Conservation (phyloP, 495 filamentous ascomycete genomes). For the Lentithecium fluviatile region DNA sequence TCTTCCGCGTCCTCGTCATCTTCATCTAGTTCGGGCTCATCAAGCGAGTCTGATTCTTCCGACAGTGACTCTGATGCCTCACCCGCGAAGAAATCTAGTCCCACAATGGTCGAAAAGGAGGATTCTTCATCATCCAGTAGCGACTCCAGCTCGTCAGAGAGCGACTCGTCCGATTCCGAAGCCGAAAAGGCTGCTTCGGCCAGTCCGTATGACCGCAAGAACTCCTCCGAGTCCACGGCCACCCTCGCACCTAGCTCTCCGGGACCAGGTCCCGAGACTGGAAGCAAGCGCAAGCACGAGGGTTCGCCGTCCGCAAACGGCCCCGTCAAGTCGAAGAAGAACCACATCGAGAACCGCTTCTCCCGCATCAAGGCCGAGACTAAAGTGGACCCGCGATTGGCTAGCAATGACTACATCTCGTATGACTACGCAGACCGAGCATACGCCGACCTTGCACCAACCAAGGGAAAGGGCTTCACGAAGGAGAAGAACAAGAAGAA, state of each 20-base stretch:
- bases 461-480: slow-evolving; percentile 94
- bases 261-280: neutral
- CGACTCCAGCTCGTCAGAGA: slow-evolving; percentile 15
- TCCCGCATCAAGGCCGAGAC: slow-evolving; percentile 60
- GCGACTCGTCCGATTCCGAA: slow-evolving; percentile 1
- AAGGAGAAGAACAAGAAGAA: slow-evolving; percentile 99
- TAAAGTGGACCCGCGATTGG: slow-evolving; percentile 59
- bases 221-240: slow-evolving; percentile 39
- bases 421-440: slow-evolving; percentile 90
- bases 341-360: slow-evolving; percentile 34
- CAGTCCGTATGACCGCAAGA: slow-evolving; percentile 14
- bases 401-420: slow-evolving; percentile 69
- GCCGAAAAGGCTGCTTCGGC: neutral
- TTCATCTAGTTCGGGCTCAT: slow-evolving; percentile 22
- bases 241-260: slow-evolving; percentile 33
- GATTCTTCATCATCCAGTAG: neutral
- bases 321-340: slow-evolving; percentile 8
- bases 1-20: slow-evolving; percentile 11
- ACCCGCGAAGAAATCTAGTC: slow-evolving; percentile 16
- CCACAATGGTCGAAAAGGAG: slow-evolving; percentile 21
- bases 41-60: slow-evolving; percentile 18
- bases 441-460: slow-evolving; percentile 80
- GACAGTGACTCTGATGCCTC: slow-evolving; percentile 24
- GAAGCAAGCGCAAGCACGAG: slow-evolving; percentile 38
- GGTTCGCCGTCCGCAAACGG: slow-evolving; percentile 35